phyloP scores from a whole-genome alignment of 2,329 filamentous ascomycete species.

The Pseudopyricularia javanii region DNA sequence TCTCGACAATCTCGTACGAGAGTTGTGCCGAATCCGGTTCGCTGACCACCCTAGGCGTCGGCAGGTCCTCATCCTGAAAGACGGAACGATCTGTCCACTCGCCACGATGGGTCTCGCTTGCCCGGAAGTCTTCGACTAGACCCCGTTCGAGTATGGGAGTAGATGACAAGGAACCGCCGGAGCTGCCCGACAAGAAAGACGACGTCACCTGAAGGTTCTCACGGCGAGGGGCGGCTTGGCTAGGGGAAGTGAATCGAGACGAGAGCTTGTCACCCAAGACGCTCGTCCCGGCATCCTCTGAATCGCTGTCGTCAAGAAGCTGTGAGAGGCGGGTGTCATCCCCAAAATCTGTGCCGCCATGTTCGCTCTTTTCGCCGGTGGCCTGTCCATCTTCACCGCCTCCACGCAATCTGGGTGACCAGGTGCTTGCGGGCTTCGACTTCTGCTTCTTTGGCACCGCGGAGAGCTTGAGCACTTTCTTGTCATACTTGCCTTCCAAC shows the following conservation, averaged over 20 bases:
- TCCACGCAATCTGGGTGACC: not conserved
- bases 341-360: constrained; percentile 31
- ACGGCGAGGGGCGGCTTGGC: not conserved
- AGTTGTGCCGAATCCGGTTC: constrained; percentile 18
- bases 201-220: constrained; percentile 14
- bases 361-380: constrained; percentile 28
- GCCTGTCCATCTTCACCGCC: constrained; percentile 10
- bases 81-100: constrained; percentile 45
- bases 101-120: constrained; percentile 22
- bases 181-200: constrained; percentile 47
- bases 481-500: constrained; percentile 75
- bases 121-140: constrained; percentile 30
- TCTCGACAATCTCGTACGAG: constrained; percentile 42
- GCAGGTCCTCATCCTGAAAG: constrained; percentile 30
- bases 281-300: not conserved
- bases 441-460: constrained; percentile 21
- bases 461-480: constrained; percentile 28
- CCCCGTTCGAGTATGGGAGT: constrained; percentile 65
- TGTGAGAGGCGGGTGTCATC: constrained; percentile 12
- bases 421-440: constrained; percentile 4
- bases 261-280: not conserved
- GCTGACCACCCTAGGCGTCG: constrained; percentile 9
- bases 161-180: constrained; percentile 64
- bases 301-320: constrained; percentile 6
- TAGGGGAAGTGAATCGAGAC: constrained; percentile 5